Conservation (phyloP, 108 stramenopile genomes). For the Nitzschia sp. region DNA sequence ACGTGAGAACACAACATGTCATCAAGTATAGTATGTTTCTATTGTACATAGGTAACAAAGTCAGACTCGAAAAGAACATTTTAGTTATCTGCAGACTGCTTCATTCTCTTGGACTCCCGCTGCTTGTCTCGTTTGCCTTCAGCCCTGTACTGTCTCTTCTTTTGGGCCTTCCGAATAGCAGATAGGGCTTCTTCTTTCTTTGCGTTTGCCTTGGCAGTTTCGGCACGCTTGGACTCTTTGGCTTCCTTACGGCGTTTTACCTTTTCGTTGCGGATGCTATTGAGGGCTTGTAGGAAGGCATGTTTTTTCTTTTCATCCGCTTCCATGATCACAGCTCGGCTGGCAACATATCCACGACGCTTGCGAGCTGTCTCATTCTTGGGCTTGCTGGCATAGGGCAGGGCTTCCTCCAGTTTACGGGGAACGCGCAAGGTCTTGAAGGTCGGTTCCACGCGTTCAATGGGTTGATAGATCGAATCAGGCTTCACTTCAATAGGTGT, state of each 20-base stretch:
- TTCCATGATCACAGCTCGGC: conserved; percentile 84
- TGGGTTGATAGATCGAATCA: conserved; percentile 97
- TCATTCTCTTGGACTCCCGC: conserved; percentile 57
- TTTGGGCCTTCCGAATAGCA: conserved; percentile 63
- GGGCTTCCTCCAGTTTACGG: conserved; percentile 83
- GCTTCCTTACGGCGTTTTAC: conserved; percentile 60
- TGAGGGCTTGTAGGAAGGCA: conserved; percentile 80
- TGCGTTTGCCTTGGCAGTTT: conserved; percentile 62
- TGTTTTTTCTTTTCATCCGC: conserved; percentile 74
- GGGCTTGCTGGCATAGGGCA: conserved; percentile 93
- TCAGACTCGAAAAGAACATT: no score
- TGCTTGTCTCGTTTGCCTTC: conserved; percentile 76
- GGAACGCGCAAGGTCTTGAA: conserved; percentile 88
- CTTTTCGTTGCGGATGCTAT: conserved; percentile 87
- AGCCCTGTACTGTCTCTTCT: conserved; percentile 76
- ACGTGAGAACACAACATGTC: no score
- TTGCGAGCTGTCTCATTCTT: conserved; percentile 77
- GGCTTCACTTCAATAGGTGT: conserved; percentile 92
- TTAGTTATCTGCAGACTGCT: conserved; percentile 16
- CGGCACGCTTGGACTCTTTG: conserved; percentile 56
- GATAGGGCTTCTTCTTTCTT: conserved; percentile 65
- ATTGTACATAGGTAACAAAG: no score
- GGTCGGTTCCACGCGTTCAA: conserved; percentile 75
- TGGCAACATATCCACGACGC: conserved; percentile 74
- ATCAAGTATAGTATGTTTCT: no score